Base-by-base conservation (phyloP, 495 filamentous ascomycete species). In the Aspergillus taichungensis region DNA sequence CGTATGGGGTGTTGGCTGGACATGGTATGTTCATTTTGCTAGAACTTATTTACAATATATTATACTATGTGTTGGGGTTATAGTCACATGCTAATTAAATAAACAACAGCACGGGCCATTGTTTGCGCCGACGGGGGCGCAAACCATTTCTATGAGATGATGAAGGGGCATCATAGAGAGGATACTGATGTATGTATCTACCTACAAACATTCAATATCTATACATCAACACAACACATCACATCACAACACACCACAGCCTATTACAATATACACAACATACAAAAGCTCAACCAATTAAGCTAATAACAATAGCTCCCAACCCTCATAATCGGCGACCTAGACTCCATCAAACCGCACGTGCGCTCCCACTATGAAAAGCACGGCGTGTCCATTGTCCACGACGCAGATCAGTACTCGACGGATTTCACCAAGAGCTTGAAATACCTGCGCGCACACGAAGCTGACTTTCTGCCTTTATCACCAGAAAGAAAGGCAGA, bases 121-220 rank as follows among this genome's bases (percentile, higher is more conserved):
- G 64, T 95, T 40, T 92, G 85, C 51, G 92, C 88, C 24, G 92
- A 98, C 69, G 92, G 92, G 31, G 92, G 87, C 18, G 88, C 89
- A 36, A 96, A 98, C 63, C 72, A 74, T 9, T 72, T 95, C 30
- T 79, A 83, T 49, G 79, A 89, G 29, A 56, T 64, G 54, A 56
- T 64, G 51, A 60, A 64, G 52, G 40, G 30, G 6, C 52, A 49
- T 10, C 59, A 49, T 8, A 51, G 50, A 32, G 63, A 72, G 54
- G 51, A 39, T 36, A 57, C 43, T 13, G 64, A 60, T 59, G 76
- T 79, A 66, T 55, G 64, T 47, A n/a, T n/a, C n/a, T n/a, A n/a
- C n/a, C n/a, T n/a, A n/a, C n/a, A n/a, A n/a, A n/a, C n/a, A n/a
- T n/a, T n/a, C n/a, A n/a, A n/a, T n/a, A n/a, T n/a, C 24, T n/a